Evolutionary conservation across 306 rosid species (phyloP).

Genomic region (Corylus americana): DNA sequence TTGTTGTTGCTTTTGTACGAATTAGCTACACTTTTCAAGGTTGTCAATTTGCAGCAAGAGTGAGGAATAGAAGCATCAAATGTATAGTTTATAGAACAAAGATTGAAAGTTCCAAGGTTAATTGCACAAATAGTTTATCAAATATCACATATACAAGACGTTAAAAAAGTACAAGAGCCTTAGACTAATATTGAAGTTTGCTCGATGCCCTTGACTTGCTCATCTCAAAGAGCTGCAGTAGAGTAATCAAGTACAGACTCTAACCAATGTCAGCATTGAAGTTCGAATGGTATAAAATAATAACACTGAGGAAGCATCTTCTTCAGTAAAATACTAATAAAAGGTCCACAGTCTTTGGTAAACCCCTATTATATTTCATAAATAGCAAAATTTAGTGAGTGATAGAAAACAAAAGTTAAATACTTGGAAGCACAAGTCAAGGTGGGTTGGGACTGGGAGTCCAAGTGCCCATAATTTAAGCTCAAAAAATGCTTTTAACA

Average conservation of each 20-base stretch:
- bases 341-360: constrained; percentile 27
- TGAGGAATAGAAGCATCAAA: constrained; percentile 69
- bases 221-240: constrained; percentile 39
- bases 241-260: constrained; percentile 41
- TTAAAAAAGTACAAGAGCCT: constrained; percentile 28
- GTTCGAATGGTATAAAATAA: constrained; percentile 31
- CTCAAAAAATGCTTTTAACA: constrained; percentile 26
- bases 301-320: constrained; percentile 53
- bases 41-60: background rate
- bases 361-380: constrained; percentile 30
- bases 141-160: constrained; percentile 21
- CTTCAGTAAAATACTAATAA: constrained; percentile 35
- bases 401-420: constrained; percentile 18
- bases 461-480: constrained; percentile 19
- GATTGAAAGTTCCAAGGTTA: constrained; percentile 50
- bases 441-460: constrained; percentile 22
- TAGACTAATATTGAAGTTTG: constrained; percentile 27
- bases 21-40: no score
- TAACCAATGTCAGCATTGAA: constrained; percentile 38
- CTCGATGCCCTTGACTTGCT: constrained; percentile 49
- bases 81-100: constrained; percentile 40
- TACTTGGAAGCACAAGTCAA: constrained; percentile 25
- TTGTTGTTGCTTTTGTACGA: no score
- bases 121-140: constrained; percentile 29
- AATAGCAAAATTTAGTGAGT: constrained; percentile 25